Evolutionary conservation across 345 rosid species (phyloP).

Genomic region (Lagerstroemia speciosa): DNA sequence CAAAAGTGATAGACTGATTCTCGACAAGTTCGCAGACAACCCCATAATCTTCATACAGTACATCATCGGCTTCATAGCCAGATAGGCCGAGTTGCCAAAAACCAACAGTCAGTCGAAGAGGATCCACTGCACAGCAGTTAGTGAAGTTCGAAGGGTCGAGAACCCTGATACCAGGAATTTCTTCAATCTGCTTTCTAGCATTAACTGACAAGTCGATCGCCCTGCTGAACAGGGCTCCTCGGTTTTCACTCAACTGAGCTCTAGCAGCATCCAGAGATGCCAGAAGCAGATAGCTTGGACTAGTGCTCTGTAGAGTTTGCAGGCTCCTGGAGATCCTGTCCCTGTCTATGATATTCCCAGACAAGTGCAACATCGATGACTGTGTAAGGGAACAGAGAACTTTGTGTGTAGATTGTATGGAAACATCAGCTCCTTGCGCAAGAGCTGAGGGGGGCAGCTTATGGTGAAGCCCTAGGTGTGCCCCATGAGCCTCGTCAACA

Average conservation of each 20-base stretch:
- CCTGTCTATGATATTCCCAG: conserved; percentile 33
- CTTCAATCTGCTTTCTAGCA: conserved; percentile 17
- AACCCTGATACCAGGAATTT: conserved; percentile 28
- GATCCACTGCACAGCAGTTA: conserved; percentile 31
- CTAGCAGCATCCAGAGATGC: conserved; percentile 61
- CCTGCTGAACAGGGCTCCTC: conserved; percentile 22
- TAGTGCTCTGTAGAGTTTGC: conserved; percentile 45
- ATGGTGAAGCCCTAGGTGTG: conserved; percentile 40
- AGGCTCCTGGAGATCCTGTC: conserved; percentile 42
- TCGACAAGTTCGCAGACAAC: conserved; percentile 45
- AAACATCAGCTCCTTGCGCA: conserved; percentile 37
- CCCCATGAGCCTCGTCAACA: conserved; percentile 63
- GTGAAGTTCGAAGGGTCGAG: conserved; percentile 21
- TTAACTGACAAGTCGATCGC: conserved; percentile 31
- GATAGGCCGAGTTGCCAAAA: conserved; percentile 36
- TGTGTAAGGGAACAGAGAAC: conserved; percentile 48
- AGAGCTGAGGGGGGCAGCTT: conserved; percentile 32
- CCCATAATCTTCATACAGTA: conserved; percentile 23
- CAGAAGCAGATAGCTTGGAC: conserved; percentile 52
- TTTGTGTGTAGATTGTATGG: conserved; percentile 38
- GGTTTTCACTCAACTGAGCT: conserved; percentile 44
- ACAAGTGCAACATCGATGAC: conserved; percentile 58
- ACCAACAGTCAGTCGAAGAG: conserved; percentile 44
- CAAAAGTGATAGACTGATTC: conserved; percentile 28
- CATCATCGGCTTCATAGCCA: conserved; percentile 49